Conservation (phyloP, 441 rosid genomes). For the Kokia cookei region DNA sequence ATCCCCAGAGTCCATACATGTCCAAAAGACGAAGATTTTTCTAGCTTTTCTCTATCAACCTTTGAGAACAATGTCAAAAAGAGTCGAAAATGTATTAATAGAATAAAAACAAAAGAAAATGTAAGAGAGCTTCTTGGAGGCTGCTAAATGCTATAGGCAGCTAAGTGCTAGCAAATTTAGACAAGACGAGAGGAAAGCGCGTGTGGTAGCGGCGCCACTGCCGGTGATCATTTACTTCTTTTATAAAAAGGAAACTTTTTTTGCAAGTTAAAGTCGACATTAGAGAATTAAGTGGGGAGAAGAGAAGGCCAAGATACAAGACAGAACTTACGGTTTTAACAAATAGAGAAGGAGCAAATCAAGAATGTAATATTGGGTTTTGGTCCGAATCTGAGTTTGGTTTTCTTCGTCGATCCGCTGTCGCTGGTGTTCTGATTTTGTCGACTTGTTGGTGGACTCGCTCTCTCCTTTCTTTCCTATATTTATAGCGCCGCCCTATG, state of each 20-base stretch:
- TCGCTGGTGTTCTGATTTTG: background rate
- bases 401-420: slow-evolving; percentile 1
- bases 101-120: background rate
- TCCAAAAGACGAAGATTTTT: background rate
- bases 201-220: background rate
- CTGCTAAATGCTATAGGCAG: background rate
- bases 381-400: background rate
- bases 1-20: slow-evolving; percentile 27
- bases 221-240: background rate
- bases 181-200: slow-evolving; percentile 14
- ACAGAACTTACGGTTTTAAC: background rate
- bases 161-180: slow-evolving; percentile 7
- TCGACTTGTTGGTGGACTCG: background rate
- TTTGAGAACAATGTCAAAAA: background rate
- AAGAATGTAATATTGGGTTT: background rate
- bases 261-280: background rate
- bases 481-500: slow-evolving; percentile 21
- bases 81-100: background rate
- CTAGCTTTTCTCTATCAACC: background rate
- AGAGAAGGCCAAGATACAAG: background rate
- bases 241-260: background rate
- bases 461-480: background rate
- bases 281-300: background rate
- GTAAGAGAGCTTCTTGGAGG: background rate
- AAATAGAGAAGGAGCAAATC: background rate